Evolutionary conservation across 805 yeast genomes (phyloP).

Genomic region (Komagataella kurtzmanii): DNA sequence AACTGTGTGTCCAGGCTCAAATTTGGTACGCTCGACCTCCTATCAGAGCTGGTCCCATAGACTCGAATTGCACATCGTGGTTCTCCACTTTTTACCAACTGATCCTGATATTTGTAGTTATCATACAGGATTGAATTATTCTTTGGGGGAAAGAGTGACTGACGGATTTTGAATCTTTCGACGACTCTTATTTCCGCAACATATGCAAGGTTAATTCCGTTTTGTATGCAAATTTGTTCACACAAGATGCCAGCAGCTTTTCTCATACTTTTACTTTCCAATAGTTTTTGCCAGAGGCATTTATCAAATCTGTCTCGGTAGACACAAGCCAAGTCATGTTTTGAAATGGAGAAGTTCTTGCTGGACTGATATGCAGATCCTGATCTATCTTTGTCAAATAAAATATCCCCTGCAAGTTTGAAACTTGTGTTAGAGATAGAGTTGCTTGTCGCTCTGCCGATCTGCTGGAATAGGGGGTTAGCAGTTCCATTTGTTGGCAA

Average conservation of each 20-base stretch:
- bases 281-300: neutral
- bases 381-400: slow-evolving; percentile 52
- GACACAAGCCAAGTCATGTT: slow-evolving; percentile 14
- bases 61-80: slow-evolving; percentile 29
- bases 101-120: slow-evolving; percentile 23
- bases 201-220: slow-evolving; percentile 28
- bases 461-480: slow-evolving; percentile 15
- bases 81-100: slow-evolving; percentile 21
- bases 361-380: slow-evolving; percentile 47
- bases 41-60: slow-evolving; percentile 22
- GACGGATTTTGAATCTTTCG: slow-evolving; percentile 27
- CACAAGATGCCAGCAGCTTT: slow-evolving; percentile 22
- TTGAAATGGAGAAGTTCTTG: slow-evolving; percentile 27
- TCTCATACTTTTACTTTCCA: neutral
- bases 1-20: slow-evolving; percentile 20
- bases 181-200: slow-evolving; percentile 37
- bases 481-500: neutral
- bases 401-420: neutral
- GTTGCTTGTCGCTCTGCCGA: slow-evolving; percentile 47
- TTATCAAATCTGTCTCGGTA: neutral
- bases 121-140: slow-evolving; percentile 28
- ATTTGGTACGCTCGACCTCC: slow-evolving; percentile 2
- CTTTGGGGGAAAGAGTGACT: slow-evolving; percentile 29
- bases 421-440: neutral
- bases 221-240: slow-evolving; percentile 23